Base-by-base conservation (phyloP, 176 grass and related monocot genomes). In the Aegilops sharonensis region DNA sequence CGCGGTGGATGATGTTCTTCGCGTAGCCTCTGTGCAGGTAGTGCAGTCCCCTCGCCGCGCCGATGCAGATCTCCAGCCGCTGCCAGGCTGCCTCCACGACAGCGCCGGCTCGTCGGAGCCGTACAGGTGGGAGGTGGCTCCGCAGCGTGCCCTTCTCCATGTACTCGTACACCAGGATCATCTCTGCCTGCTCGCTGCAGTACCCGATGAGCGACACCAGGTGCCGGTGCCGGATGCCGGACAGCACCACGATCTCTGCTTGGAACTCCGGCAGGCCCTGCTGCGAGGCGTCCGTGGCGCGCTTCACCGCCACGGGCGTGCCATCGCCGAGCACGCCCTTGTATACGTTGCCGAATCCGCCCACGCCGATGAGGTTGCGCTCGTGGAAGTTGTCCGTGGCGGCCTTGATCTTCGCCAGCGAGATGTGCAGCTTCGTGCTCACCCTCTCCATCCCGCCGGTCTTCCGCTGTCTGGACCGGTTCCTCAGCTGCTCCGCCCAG, bases 261-360 rank as follows among this genome's bases (percentile, higher is more conserved):
- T 27, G 27, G 27, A 27, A 27, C 27, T 27, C 27, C 1, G 27
- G 27, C 27, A 27, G 1, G 1, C 27, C 27, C 27, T 27, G 27
- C 27, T 27, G 27, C 27, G 27, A 27, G 27, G 27, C 27, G 27
- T n/a, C n/a, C 27, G 27, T 71, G 57, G 81, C 91, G 79, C 91
- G 86, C 89, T 95, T 95, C 56, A 95, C 94, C 6, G 91, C 94
- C 34, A 95, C 85, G 3, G 29, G 35, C 3, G 64, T 83, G 74
- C 89, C 89, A 40, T 45, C 72, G 3, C 4, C 7, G 34, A 93
- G 84, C 69, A 48, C 81, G 71, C 94, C 91, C 32, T 63, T 84
- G 62, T 91, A 95, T 47, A 95, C 94, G 30, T 91, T 95, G 6
- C 94, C 94, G 76, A 95, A 95, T 13, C 94, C 89, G 27, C 94